Percentiles rank a stretch among this genome's conserved stretches.
Conservation (phyloP, 2,329 filamentous ascomycete species). For the Leptographium procerum region DNA sequence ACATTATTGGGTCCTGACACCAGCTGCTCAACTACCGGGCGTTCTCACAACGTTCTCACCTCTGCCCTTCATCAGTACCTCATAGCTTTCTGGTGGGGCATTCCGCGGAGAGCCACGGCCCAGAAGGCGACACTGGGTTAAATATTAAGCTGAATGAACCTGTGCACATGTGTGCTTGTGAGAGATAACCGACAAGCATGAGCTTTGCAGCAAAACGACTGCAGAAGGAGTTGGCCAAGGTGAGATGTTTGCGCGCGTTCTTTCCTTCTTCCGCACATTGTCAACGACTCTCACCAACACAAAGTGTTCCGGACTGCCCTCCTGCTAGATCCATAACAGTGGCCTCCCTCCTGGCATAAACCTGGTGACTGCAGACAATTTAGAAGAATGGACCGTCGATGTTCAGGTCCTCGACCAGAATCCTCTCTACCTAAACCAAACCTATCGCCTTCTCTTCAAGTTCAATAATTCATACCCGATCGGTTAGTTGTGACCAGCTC, state of each 20-base stretch:
- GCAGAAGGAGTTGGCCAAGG: slow-evolving; percentile 48
- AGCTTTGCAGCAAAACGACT: slow-evolving; percentile 44
- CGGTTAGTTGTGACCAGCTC: slow-evolving; percentile 37
- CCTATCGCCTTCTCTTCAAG: slow-evolving; percentile 75
- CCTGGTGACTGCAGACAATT: slow-evolving; percentile 69
- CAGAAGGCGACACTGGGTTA: not conserved
- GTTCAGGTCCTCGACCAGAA: slow-evolving; percentile 84
- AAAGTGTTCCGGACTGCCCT: not conserved
- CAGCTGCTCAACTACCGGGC: not conserved
- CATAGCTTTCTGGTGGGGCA: too few species aligned
- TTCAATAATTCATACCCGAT: slow-evolving; percentile 85
- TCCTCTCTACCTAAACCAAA: slow-evolving; percentile 71
- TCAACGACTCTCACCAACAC: not conserved
- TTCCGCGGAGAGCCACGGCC: not conserved
- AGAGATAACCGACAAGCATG: slow-evolving; percentile 4
- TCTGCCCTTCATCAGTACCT: not conserved
- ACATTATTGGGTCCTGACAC: not conserved
- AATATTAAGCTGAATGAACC: not conserved
- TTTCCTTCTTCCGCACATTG: not conserved
- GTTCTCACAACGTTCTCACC: not conserved
- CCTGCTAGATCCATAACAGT: slow-evolving; percentile 36
- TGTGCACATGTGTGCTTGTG: not conserved
- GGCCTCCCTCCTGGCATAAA: slow-evolving; percentile 59
- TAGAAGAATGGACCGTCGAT: slow-evolving; percentile 86
- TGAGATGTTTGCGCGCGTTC: slow-evolving; percentile 16